Percentiles rank a stretch among this genome's conserved stretches.
phyloP scores from a whole-genome alignment of 139 green algal species.

The Chlorella sp. region DNA sequence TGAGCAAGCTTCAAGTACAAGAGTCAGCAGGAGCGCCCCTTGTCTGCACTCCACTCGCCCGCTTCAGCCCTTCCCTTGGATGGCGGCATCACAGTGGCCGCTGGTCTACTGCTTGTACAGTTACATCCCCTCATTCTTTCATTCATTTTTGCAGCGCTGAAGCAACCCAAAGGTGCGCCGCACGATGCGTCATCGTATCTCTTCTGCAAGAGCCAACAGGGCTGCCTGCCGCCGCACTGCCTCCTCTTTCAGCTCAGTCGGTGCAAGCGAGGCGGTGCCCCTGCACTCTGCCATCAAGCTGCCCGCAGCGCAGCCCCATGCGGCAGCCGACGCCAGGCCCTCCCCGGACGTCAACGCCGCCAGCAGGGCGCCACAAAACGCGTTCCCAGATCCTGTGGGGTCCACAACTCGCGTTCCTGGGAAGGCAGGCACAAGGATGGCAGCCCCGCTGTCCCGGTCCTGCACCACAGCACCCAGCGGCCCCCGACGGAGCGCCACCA shows the following conservation, averaged over 20 bases:
- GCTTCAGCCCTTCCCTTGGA: too few relatives aligned
- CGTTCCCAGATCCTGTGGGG: constrained; percentile 71
- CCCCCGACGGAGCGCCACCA: constrained; percentile 58
- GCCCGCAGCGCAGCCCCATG: constrained; percentile 57
- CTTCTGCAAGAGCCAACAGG: not conserved
- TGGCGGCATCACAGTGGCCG: too few relatives aligned
- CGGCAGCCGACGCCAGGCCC: not conserved
- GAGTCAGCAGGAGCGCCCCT: too few relatives aligned
- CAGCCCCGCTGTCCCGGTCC: not conserved
- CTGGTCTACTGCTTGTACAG: too few relatives aligned
- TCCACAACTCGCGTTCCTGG: constrained; percentile 46
- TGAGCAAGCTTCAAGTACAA: too few relatives aligned
- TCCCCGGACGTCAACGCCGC: constrained; percentile 42
- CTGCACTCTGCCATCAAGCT: constrained; percentile 48
- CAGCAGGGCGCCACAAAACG: constrained; percentile 69
- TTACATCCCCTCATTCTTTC: too few relatives aligned
- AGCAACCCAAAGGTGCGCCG: too few relatives aligned
- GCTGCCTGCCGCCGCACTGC: not conserved
- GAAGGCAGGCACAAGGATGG: constrained; percentile 25
- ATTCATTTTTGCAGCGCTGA: too few relatives aligned
- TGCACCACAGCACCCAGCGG: constrained; percentile 45
- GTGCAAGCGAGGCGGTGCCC: constrained; percentile 24
- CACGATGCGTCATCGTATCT: too few relatives aligned
- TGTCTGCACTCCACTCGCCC: too few relatives aligned
- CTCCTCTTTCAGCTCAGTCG: not conserved